Evolutionary conservation across 345 rosid genomes (phyloP), one percentile per base, ranked within the genome.

Genomic region (Iberis pinnata): DNA sequence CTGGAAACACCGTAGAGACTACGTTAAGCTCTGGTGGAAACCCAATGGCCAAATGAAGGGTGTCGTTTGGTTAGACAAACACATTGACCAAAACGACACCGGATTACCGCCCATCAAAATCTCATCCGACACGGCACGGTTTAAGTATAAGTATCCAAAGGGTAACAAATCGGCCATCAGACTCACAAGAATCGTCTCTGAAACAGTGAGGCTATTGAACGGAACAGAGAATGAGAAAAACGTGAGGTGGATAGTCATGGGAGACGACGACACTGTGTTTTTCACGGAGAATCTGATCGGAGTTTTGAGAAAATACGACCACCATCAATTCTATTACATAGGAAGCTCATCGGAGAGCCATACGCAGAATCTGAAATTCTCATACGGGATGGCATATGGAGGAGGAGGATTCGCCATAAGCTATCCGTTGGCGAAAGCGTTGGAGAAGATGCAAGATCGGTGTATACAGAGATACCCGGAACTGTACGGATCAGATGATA

Each of bases 351-450:
- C 95, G n/a, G 93, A 89, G 74, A 79, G 82, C 59, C 95, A 89
- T 43, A 24, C 73, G 12, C 97, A 89, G 76, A 86, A 86, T 54
- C 48, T 86, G 1, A 51, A 61, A 8, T 89, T 86, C 58, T 76
- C 80, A 0, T 81, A 80, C 27, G 78, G 75, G 3, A 89, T 89
- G 95, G 93, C 86, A 8, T 89, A 75, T 18, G 95, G 97, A 7
- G 97, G 97, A 11, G 97, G 95, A n/a, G 95, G 95, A 5, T 86
- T 89, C 7, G 92, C 89, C 8, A 80, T 86, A 1, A 83, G 95
- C 61, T 83, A 77, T 56, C 76, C 86, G 0, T 63, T 86, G 43
- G 97, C 95, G 0, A 71, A 63, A 43, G 77, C 75, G 3, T 69
- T 86, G 6, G 78, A 65, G 53, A 77, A 61, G 44, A 76, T 78